phyloP scores from a whole-genome alignment of 2,329 filamentous ascomycete species.

The Endoconidiophora polonica region DNA sequence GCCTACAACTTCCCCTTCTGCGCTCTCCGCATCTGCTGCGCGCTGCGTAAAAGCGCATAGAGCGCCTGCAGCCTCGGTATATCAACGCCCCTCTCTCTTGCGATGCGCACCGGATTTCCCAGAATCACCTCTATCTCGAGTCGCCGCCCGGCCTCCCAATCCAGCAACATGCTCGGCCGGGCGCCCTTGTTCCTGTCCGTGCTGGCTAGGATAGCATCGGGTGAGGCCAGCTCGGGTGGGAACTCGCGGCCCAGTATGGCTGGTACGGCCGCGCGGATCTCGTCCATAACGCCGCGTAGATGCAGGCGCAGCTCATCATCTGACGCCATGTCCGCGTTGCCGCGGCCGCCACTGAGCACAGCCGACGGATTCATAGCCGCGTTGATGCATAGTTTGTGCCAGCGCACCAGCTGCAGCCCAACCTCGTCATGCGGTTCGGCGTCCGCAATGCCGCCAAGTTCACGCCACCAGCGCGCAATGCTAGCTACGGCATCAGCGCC shows the following conservation, averaged over 20 bases:
- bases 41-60: slow-evolving; percentile 48
- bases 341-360: slow-evolving; percentile 45
- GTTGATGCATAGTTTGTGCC: slow-evolving; percentile 67
- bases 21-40: slow-evolving; percentile 35
- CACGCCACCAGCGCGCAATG: slow-evolving; percentile 37
- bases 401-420: slow-evolving; percentile 52
- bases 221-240: slow-evolving; percentile 39
- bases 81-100: slow-evolving; percentile 42
- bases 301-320: slow-evolving; percentile 47
- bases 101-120: slow-evolving; percentile 52
- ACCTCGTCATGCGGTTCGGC: slow-evolving; percentile 46
- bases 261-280: slow-evolving; percentile 48
- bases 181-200: slow-evolving; percentile 48
- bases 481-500: slow-evolving; percentile 28
- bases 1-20: slow-evolving; percentile 8
- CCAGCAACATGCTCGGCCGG: slow-evolving; percentile 50
- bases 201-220: slow-evolving; percentile 45
- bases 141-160: slow-evolving; percentile 48
- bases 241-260: slow-evolving; percentile 45
- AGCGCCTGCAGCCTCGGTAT: slow-evolving; percentile 50
- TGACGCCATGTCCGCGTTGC: slow-evolving; percentile 48
- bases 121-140: slow-evolving; percentile 59
- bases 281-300: slow-evolving; percentile 49
- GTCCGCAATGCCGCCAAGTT: slow-evolving; percentile 45
- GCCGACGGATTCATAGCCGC: slow-evolving; percentile 58